A percentile compares a stretch with the other conserved stretches of the same genome.
phyloP scores from a whole-genome alignment of 768 basidiomycete species.

The Amanita fuliginea region DNA sequence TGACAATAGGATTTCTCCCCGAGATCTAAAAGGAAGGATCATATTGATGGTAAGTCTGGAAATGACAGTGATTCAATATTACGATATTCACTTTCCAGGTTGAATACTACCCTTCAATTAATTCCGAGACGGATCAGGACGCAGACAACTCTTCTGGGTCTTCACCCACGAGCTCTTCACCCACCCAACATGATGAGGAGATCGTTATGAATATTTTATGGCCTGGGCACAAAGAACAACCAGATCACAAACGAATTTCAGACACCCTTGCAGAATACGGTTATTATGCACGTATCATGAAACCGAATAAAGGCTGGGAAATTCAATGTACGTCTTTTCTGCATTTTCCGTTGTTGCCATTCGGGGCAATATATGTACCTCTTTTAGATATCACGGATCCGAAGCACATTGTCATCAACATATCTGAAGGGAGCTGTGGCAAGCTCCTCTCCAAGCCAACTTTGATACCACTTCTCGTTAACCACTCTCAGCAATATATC shows the following conservation, averaged over 20 bases:
- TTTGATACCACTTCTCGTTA: conserved; percentile 24
- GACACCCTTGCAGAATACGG: conserved; percentile 44
- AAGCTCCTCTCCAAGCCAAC: conserved; percentile 25
- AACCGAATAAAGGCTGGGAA: conserved; percentile 44
- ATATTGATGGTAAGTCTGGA: conserved; percentile 39
- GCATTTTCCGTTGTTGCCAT: not conserved
- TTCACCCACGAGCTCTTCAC: conserved; percentile 10
- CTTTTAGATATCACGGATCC: conserved; percentile 27
- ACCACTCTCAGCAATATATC: conserved; percentile 31
- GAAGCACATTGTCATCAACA: conserved; percentile 45
- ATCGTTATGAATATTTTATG: conserved; percentile 2
- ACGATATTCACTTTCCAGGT: conserved; percentile 25
- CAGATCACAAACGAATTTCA: conserved; percentile 24
- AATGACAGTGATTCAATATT: not conserved
- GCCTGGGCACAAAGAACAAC: conserved; percentile 12
- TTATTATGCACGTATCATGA: conserved; percentile 52
- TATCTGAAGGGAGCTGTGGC: conserved; percentile 38
- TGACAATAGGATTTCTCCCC: conserved; percentile 28
- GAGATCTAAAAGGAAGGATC: conserved; percentile 40
- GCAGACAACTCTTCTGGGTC: conserved; percentile 13
- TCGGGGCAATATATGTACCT: not conserved
- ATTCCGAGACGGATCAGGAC: conserved; percentile 12
- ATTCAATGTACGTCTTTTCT: conserved; percentile 19
- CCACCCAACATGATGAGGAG: conserved; percentile 11
- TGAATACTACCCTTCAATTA: conserved; percentile 37